Evolutionary conservation across 2,329 filamentous ascomycete genomes (phyloP), one percentile per base, ranked within the genome.

Genomic region (Calcarisporium arbuscula): DNA sequence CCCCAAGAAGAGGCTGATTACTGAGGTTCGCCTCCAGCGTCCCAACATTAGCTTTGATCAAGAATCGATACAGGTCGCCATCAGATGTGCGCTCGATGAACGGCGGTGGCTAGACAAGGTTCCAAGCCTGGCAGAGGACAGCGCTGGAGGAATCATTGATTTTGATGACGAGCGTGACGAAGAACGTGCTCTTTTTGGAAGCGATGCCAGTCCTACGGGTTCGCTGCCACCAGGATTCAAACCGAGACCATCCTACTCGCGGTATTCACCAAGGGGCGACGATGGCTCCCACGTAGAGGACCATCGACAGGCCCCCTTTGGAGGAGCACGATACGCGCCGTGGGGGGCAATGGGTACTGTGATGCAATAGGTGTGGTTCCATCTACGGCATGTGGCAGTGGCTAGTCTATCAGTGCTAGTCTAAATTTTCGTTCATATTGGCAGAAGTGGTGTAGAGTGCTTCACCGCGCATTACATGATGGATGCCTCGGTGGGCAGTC

Each of bases 1-100:
- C 28, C 63, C 64, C 16, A 66, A 64, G 30, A 54, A 53, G 19
- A 62, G 63, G 8, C 61, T 73, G 8, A 58, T 73, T 9, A 44
- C 49, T 5, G 62, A 64, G 34, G 56, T 70, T 5, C 59, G 54
- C 6, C 43, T 58, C 5, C 55, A 55, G 9, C 61, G 64, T 15
- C 61, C 62, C 4, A 54, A 56, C 27, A 67, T 74, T 30, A 60
- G 58, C 8, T 56, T 58, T 22, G 68, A 65, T 38, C 61, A 64
- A 28, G 65, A 69, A 46, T 68, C 62, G 3, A 60, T 70, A 8
- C 59, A 61, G 19, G 48, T 57, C 14, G 56, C 62, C 4, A 51
- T 62, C 8, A 53, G 57, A 28, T 58, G 60, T 35, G 60, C 54
- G 5, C 39, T 61, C 5, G 57, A 62, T 14, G 62, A 65, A 45